Evolutionary conservation across 1,284 basidiomycete species (phyloP).

Genomic region (Moesziomyces sp.): DNA sequence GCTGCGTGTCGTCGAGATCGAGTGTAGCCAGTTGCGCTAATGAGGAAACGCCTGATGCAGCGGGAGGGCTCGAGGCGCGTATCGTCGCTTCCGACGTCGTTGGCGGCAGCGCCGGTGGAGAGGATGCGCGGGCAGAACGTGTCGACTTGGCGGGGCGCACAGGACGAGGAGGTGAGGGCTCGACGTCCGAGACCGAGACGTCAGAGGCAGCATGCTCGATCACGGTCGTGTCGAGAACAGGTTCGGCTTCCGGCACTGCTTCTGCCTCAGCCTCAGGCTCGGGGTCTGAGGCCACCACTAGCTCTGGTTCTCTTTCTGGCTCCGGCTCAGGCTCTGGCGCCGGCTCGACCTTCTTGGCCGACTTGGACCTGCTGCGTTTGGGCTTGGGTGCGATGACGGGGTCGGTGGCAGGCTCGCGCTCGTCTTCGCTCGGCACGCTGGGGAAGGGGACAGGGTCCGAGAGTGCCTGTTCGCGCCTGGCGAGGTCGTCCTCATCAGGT

Average conservation of each 20-base stretch:
- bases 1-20: conserved; percentile 22
- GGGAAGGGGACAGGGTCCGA: conserved; percentile 41
- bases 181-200: not conserved
- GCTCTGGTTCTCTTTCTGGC: not conserved
- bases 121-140: no score
- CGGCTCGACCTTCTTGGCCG: conserved; percentile 18
- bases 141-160: no score
- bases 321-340: not conserved
- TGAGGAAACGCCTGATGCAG: conserved; percentile 16
- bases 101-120: conserved; percentile 5
- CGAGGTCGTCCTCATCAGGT: conserved; percentile 32
- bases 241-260: conserved; percentile 5
- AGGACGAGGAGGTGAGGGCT: no score
- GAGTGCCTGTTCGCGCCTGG: conserved; percentile 20
- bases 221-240: not conserved
- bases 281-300: no score
- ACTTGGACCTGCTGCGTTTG: conserved; percentile 37
- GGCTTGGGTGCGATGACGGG: conserved; percentile 17
- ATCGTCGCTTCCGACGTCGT: conserved; percentile 33
- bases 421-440: conserved; percentile 2
- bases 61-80: conserved; percentile 15
- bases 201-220: not conserved
- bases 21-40: conserved; percentile 18
- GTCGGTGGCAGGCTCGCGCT: conserved; percentile 15
- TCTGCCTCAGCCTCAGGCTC: not conserved